Base-by-base conservation (phyloP, 352 stramenopile genomes). In the Globisporangium canariense region DNA sequence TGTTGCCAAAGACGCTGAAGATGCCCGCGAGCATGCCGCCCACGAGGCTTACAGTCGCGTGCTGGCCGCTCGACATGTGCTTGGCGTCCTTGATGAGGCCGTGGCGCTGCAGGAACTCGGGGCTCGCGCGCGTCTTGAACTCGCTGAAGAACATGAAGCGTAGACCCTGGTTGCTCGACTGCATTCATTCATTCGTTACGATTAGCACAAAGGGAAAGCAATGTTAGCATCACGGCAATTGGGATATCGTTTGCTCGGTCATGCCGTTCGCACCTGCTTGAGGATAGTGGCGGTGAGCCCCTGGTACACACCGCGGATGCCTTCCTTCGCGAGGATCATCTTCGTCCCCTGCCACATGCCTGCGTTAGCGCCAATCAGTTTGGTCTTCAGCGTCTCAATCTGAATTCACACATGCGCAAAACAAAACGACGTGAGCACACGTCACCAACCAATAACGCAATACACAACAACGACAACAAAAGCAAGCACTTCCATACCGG, bases 101-200 rank as follows among this genome's bases (percentile, higher is more conserved):
- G 32, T 80, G 59, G 2, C 49, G 78, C 56, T 84, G 72, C 9
- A 93, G 59, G 62, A 88, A 77, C 46, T 81, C 80, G 2, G 80
- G 82, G 22, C 36, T 86, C 52, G 86, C 58, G 20, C 79, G 76
- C 30, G 78, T 77, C 72, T 98, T 98, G 76, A 98, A 99, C 76
- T 98, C 94, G 67, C 95, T 98, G 66, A 98, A 98, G 89, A 90
- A 99, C 90, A 98, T 98, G 66, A 99, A 99, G 5, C 96, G 90
- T 56, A 98, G 78, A 2, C 95, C 96, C 72, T 98, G 93, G 81
- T 99, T 99, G 62, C 86, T 97, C 13, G 93, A 95, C 78, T 90
- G 51, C 14, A 10, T 22, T 36, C 32, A 20, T 22, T 22, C 43
- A 49, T 49, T 49, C 11, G 11, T 41, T 11, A 14, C 11, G 14